Conservation (phyloP, 768 basidiomycete genomes). For the Galerina marginata region DNA sequence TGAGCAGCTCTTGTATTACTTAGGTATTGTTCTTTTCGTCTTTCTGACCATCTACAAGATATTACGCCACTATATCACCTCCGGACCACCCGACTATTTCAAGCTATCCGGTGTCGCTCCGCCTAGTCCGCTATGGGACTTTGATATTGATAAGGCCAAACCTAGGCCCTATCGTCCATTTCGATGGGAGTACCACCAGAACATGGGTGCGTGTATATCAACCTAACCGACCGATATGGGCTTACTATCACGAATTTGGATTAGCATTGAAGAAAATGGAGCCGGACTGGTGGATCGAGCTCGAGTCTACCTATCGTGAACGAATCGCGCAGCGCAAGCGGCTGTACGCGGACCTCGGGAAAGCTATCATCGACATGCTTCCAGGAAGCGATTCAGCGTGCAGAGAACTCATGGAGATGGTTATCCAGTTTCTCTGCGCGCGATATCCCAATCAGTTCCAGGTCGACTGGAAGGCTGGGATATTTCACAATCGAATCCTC, state of each 20-base stretch:
- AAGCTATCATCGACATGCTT: slow-evolving; percentile 46
- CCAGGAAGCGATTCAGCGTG: slow-evolving; percentile 57
- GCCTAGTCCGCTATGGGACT: slow-evolving; percentile 46
- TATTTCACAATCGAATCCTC: slow-evolving; percentile 51
- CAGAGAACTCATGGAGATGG: slow-evolving; percentile 58
- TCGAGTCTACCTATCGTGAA: slow-evolving; percentile 54
- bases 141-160: slow-evolving; percentile 47
- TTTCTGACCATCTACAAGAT: background rate
- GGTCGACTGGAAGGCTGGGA: slow-evolving; percentile 36
- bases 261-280: slow-evolving; percentile 54
- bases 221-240: background rate
- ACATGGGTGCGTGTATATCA: slow-evolving; percentile 44
- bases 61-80: background rate
- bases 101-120: slow-evolving; percentile 48
- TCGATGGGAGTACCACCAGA: slow-evolving; percentile 61
- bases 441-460: slow-evolving; percentile 62
- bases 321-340: slow-evolving; percentile 47
- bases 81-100: slow-evolving; percentile 38
- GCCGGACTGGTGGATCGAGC: slow-evolving; percentile 60
- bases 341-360: slow-evolving; percentile 44
- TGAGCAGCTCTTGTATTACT: background rate
- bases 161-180: slow-evolving; percentile 61
- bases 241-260: background rate
- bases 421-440: slow-evolving; percentile 58
- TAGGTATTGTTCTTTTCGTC: background rate